Evolutionary conservation across 176 grass and related monocot species (phyloP).

Genomic region (Puya raimondii): DNA sequence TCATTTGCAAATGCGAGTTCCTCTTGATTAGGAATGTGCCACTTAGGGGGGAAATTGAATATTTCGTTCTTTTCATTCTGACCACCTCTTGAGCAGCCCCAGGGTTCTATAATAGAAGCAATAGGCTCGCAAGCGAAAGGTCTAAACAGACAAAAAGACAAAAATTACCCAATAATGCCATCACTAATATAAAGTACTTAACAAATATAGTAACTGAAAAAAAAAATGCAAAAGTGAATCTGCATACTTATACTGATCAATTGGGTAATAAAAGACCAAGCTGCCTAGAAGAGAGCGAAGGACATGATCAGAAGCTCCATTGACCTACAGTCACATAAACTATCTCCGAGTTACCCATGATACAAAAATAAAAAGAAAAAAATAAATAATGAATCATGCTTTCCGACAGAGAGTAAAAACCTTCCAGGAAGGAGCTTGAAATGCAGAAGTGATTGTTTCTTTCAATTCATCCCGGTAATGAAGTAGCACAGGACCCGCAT

Average conservation of each 20-base stretch:
- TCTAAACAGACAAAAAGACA: slow-evolving; percentile 31
- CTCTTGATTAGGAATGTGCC: slow-evolving; percentile 74
- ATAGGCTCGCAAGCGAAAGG: slow-evolving; percentile 42
- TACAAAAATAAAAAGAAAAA: slow-evolving; percentile 5
- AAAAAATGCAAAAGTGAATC: slow-evolving; percentile 10
- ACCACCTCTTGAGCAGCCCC: slow-evolving; percentile 74
- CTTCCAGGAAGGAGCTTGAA: slow-evolving; percentile 95
- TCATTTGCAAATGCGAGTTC: slow-evolving; percentile 90
- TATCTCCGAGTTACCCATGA: slow-evolving; percentile 5
- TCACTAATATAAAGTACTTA: slow-evolving; percentile 11
- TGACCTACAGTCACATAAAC: slow-evolving; percentile 48
- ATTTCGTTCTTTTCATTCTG: slow-evolving; percentile 39
- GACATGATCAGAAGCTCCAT: slow-evolving; percentile 83
- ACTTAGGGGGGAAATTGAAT: slow-evolving; percentile 51
- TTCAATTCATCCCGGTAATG: slow-evolving; percentile 62
- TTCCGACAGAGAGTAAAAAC: slow-evolving; percentile 27
- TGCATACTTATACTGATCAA: slow-evolving; percentile 83
- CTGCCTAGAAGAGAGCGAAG: slow-evolving; percentile 83
- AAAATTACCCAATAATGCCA: slow-evolving; percentile 1
- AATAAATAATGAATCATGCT: slow-evolving; percentile 4
- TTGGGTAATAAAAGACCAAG: slow-evolving; percentile 65
- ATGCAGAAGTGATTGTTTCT: slow-evolving; percentile 60
- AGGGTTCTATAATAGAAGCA: slow-evolving; percentile 66
- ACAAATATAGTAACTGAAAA: slow-evolving; percentile 22
- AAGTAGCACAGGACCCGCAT: slow-evolving; percentile 69